Conservation (phyloP, 371 early-diverging fungal species). For the Apophysomyces variabilis region DNA sequence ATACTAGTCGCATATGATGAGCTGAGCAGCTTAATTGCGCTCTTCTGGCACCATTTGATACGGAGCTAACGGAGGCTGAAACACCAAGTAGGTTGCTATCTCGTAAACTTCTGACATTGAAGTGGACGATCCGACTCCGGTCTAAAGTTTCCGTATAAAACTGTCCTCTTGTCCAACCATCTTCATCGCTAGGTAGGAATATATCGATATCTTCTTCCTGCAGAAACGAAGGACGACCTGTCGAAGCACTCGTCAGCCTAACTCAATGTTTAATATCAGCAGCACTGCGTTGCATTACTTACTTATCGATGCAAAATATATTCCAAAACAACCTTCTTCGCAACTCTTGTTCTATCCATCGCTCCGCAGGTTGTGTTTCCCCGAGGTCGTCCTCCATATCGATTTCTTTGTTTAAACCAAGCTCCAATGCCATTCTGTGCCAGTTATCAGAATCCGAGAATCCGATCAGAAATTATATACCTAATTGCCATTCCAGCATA, state of each 20-base stretch:
- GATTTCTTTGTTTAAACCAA: constrained; percentile 56
- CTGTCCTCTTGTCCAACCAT: constrained; percentile 44
- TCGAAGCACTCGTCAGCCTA: constrained; percentile 48
- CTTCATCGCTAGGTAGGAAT: constrained; percentile 57
- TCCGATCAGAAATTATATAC: constrained; percentile 10
- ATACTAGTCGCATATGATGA: constrained; percentile 25
- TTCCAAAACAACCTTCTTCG: constrained; percentile 59
- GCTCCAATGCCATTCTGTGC: constrained; percentile 55
- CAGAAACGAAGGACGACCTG: constrained; percentile 60
- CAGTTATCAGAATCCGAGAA: constrained; percentile 6
- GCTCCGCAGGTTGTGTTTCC: constrained; percentile 20
- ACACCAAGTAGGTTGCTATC: constrained; percentile 39
- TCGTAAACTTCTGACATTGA: constrained; percentile 30
- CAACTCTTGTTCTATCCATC: constrained; percentile 56
- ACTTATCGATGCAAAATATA: constrained; percentile 48
- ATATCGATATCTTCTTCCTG: constrained; percentile 61
- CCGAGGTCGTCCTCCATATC: constrained; percentile 26
- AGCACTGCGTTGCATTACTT: constrained; percentile 5
- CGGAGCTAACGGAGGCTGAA: constrained; percentile 19
- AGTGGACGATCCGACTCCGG: constrained; percentile 26
- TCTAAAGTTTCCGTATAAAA: constrained; percentile 47
- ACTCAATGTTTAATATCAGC: not conserved
- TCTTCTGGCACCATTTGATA: constrained; percentile 2
- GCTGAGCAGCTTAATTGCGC: constrained; percentile 25
- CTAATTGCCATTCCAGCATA: constrained; percentile 63